Conservation (phyloP, 257 asterid species). For the Asclepias syriaca region DNA sequence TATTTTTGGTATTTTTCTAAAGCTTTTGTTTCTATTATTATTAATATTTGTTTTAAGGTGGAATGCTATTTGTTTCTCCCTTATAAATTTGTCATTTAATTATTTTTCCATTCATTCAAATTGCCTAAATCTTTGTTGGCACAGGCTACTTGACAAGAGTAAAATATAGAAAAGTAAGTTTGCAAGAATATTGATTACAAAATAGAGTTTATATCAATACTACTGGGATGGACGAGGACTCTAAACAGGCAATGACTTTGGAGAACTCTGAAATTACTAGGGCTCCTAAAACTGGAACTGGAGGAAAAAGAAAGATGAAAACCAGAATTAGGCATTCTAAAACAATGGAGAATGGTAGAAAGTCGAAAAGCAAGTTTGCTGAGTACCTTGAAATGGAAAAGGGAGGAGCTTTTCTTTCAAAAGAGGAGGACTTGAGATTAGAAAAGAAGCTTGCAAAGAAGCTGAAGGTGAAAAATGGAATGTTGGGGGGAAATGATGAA, state of each 20-base stretch:
- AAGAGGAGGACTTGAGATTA: conserved; percentile 48
- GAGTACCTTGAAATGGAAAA: conserved; percentile 56
- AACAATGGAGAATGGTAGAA: conserved; percentile 19
- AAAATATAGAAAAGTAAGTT: conserved; percentile 12
- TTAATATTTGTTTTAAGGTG: too few relatives aligned
- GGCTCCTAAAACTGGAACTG: conserved; percentile 32
- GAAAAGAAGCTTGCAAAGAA: conserved; percentile 80
- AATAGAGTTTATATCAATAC: conserved; percentile 3
- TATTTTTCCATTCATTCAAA: conserved; percentile 18
- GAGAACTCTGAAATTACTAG: conserved; percentile 21
- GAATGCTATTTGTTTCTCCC: too few relatives aligned
- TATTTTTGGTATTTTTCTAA: too few relatives aligned
- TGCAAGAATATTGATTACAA: not conserved
- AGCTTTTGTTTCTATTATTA: too few relatives aligned
- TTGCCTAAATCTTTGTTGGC: conserved; percentile 13
- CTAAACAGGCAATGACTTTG: conserved; percentile 4
- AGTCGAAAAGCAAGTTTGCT: conserved; percentile 41
- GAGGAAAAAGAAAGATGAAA: conserved; percentile 24
- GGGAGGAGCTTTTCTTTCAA: conserved; percentile 31
- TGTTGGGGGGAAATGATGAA: conserved; percentile 54
- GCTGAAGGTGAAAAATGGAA: conserved; percentile 68
- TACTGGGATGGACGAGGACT: conserved; percentile 15
- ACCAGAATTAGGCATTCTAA: conserved; percentile 14
- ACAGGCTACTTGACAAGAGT: conserved; percentile 11
- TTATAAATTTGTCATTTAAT: not conserved